phyloP scores from a whole-genome alignment of 202 grass and related monocot genomes.

The Brachypodium distachyon region DNA sequence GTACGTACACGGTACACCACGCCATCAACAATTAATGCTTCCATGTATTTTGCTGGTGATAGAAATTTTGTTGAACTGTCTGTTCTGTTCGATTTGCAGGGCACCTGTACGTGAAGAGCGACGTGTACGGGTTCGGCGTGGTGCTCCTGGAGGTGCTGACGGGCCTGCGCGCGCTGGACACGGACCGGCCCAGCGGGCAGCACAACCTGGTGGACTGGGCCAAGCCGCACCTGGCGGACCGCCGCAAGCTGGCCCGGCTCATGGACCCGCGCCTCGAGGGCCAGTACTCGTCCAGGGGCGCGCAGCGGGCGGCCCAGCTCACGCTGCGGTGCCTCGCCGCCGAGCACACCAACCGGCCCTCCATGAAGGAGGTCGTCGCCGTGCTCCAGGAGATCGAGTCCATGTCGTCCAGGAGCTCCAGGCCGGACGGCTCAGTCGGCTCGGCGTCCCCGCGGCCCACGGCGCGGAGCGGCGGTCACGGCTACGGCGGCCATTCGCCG shows the following conservation, averaged over 20 bases:
- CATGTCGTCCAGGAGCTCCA: slow-evolving; percentile 16
- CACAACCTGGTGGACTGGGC: slow-evolving; percentile 65
- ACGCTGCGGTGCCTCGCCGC: slow-evolving; percentile 42
- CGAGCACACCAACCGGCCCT: slow-evolving; percentile 53
- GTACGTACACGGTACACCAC: slow-evolving; percentile 8
- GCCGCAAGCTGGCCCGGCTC: slow-evolving; percentile 32
- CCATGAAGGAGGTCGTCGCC: slow-evolving; percentile 61
- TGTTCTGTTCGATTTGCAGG: too few species aligned
- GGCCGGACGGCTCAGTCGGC: not conserved
- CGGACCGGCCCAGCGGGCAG: slow-evolving; percentile 39
- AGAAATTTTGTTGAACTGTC: too few species aligned
- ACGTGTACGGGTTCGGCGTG: slow-evolving; percentile 86
- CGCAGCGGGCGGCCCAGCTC: slow-evolving; percentile 46
- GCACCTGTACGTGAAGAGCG: slow-evolving; percentile 60
- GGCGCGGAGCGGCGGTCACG: not conserved
- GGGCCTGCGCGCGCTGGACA: slow-evolving; percentile 63
- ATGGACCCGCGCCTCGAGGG: slow-evolving; percentile 65
- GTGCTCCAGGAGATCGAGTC: slow-evolving; percentile 48
- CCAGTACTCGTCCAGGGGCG: slow-evolving; percentile 44
- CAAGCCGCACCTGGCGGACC: slow-evolving; percentile 45
- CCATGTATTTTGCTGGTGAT: too few species aligned
- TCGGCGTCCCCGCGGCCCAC: slow-evolving; percentile 15
- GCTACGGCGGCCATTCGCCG: not conserved
- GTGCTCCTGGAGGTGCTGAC: slow-evolving; percentile 68
- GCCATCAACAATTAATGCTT: too few species aligned